Evolutionary conservation across 495 filamentous ascomycete species (phyloP).

Genomic region (Podospora comata): DNA sequence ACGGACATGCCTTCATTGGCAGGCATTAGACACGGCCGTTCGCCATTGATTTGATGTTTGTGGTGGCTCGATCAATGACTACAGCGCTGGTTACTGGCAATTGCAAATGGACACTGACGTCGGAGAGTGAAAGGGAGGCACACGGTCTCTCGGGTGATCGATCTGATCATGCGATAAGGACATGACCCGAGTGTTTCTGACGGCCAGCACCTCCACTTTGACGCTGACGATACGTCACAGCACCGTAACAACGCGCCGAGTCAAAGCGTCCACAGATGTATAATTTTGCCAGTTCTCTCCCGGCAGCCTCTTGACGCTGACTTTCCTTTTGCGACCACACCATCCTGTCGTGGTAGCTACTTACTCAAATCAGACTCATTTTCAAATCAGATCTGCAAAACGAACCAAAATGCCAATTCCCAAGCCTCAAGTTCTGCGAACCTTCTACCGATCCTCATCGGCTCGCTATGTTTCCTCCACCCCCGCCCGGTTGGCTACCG

Average conservation of each 20-base stretch:
- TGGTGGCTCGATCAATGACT: not conserved
- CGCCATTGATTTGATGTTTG: not conserved
- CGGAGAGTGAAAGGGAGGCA: no score
- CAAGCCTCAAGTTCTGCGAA: not conserved
- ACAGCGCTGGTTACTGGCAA: not conserved
- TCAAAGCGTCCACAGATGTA: not conserved
- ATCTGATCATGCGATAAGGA: not conserved
- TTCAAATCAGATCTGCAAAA: not conserved
- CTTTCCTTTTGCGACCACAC: not conserved
- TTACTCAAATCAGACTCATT: not conserved
- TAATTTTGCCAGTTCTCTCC: not conserved
- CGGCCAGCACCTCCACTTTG: not conserved
- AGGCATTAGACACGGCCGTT: not conserved
- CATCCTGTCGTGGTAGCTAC: not conserved
- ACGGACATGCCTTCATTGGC: not conserved
- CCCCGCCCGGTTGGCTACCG: not conserved
- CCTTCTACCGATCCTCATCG: not conserved
- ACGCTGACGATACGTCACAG: not conserved
- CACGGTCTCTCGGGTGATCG: not conserved
- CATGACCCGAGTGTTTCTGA: not conserved
- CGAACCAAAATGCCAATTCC: not conserved
- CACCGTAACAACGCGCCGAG: not conserved
- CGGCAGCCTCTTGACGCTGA: not conserved
- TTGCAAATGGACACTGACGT: not conserved
- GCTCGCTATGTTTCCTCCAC: conserved; percentile 1